Evolutionary conservation across 164 flowering plant genomes (phyloP).

Genomic region (Piper betle): DNA sequence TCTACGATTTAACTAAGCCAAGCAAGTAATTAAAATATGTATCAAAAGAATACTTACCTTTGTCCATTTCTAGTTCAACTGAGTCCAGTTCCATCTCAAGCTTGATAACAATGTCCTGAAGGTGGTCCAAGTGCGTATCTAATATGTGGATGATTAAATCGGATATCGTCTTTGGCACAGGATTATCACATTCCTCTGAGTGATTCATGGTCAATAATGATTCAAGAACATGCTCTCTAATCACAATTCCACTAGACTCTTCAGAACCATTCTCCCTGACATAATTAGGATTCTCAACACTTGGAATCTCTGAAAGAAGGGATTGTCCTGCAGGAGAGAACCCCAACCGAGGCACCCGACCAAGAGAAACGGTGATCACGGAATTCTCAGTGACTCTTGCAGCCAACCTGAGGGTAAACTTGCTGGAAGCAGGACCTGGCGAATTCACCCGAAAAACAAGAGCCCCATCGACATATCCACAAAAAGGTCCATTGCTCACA

Average conservation of each 20-base stretch:
- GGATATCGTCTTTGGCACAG: conserved; percentile 73
- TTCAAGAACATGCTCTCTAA: conserved; percentile 89
- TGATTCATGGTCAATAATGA: conserved; percentile 94
- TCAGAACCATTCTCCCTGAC: conserved; percentile 27
- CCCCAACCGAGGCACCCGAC: conserved; percentile 91
- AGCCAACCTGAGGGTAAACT: conserved; percentile 71
- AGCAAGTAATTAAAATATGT: too few relatives aligned
- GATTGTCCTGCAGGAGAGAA: conserved; percentile 55
- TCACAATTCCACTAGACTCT: conserved; percentile 43
- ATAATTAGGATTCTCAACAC: conserved; percentile 53
- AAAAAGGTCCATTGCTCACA: conserved; percentile 91
- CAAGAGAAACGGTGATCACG: conserved; percentile 84
- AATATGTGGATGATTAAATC: conserved; percentile 80
- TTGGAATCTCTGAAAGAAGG: conserved; percentile 79
- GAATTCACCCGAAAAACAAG: conserved; percentile 91
- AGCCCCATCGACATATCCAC: conserved; percentile 93
- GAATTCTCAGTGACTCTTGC: conserved; percentile 76
- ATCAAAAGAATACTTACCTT: conserved; percentile 31
- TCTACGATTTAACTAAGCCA: neutral
- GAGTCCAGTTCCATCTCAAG: conserved; percentile 89
- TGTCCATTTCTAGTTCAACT: conserved; percentile 81
- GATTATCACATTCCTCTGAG: conserved; percentile 97
- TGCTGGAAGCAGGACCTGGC: conserved; percentile 69
- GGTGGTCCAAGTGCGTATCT: conserved; percentile 91
- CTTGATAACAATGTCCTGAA: conserved; percentile 84